Percentiles rank a stretch among this genome's conserved stretches.
Conservation (phyloP, 495 filamentous ascomycete species). For the Penicillium steckii region DNA sequence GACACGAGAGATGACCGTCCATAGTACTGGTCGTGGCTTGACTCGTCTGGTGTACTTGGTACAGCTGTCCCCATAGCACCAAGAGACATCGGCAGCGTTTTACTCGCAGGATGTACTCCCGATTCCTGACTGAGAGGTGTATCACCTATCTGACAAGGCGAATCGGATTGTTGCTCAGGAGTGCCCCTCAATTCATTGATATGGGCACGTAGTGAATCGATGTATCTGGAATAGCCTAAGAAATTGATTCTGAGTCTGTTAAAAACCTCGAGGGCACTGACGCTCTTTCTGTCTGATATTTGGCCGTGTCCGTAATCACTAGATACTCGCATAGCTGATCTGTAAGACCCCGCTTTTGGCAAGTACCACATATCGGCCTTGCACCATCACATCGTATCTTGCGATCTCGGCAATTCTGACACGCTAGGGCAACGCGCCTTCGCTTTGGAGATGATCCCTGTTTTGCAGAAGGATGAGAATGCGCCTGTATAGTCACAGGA, state of each 20-base stretch:
- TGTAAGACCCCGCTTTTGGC: conserved; percentile 1
- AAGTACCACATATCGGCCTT: conserved; percentile 4
- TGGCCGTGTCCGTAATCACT: conserved; percentile 9
- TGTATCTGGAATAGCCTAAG: not conserved
- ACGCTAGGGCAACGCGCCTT: conserved; percentile 7
- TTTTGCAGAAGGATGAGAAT: not conserved
- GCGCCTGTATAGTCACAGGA: not conserved
- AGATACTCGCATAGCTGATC: conserved; percentile 5
- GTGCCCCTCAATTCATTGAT: not conserved
- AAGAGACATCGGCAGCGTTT: conserved; percentile 1
- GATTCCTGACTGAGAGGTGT: not conserved
- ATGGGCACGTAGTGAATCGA: not conserved
- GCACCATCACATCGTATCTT: conserved; percentile 7
- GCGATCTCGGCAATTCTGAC: conserved; percentile 7
- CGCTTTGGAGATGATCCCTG: conserved; percentile 6
- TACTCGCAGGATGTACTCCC: not conserved
- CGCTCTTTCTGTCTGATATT: conserved; percentile 11
- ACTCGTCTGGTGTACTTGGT: not conserved
- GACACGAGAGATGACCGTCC: conserved; percentile 9
- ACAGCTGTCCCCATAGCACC: conserved; percentile 7
- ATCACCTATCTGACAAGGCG: not conserved
- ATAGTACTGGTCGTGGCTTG: conserved; percentile 3
- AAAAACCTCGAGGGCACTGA: not conserved
- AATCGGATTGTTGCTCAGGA: not conserved
- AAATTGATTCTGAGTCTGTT: no score